These are phyloP conservation scores for Endocarpon pusillum DNA, from an alignment of 495 filamentous ascomycete genomes.

Conservation along the genomic window DNA sequence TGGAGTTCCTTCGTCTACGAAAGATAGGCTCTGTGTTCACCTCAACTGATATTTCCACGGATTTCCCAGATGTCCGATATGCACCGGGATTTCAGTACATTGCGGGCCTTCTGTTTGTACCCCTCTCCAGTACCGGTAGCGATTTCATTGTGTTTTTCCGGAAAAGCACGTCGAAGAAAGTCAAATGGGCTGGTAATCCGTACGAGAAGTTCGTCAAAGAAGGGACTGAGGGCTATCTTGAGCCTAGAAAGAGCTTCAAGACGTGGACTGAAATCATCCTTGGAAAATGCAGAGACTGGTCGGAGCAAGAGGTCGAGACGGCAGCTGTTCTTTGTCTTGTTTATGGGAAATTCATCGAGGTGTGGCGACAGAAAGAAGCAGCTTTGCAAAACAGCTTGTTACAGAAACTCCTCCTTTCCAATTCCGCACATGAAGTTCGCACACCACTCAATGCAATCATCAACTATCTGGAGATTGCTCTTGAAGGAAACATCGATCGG, in stretches of 20 bases:
- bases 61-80: slow-evolving; percentile 75
- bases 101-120: slow-evolving; percentile 71
- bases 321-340: slow-evolving; percentile 79
- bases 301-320: slow-evolving; percentile 56
- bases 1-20: slow-evolving; percentile 72
- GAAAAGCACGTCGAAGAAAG: slow-evolving; percentile 56
- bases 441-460: slow-evolving; percentile 93
- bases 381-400: slow-evolving; percentile 68
- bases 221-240: slow-evolving; percentile 52
- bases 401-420: slow-evolving; percentile 66
- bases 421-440: slow-evolving; percentile 88
- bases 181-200: slow-evolving; percentile 89
- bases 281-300: slow-evolving; percentile 60
- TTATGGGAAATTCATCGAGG: slow-evolving; percentile 82
- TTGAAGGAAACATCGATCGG: slow-evolving; percentile 65
- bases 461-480: slow-evolving; percentile 86
- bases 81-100: slow-evolving; percentile 63
- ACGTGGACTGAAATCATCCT: slow-evolving; percentile 61
- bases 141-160: slow-evolving; percentile 94
- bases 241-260: slow-evolving; percentile 63
- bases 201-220: slow-evolving; percentile 60
- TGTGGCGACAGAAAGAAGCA: slow-evolving; percentile 85
- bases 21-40: slow-evolving; percentile 60
- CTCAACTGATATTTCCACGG: slow-evolving; percentile 57
- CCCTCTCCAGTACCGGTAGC: slow-evolving; percentile 53